Evolutionary conservation across 2,329 filamentous ascomycete species (phyloP).

Genomic region (Ambrosiella beaveri): DNA sequence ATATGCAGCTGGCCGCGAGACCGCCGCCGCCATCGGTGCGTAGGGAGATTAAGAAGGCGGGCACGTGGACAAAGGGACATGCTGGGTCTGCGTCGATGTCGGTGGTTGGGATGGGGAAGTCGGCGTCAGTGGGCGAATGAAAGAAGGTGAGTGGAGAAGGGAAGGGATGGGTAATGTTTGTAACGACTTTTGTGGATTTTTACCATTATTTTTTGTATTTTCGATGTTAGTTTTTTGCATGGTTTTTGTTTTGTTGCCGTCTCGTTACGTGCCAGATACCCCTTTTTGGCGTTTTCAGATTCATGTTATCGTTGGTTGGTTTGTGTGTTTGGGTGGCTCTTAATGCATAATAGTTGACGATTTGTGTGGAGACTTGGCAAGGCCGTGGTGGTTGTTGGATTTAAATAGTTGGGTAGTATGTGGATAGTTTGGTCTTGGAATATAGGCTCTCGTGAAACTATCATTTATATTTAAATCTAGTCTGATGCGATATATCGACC

Average conservation of each 20-base stretch:
- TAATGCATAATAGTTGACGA: too few relatives aligned
- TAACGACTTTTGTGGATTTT: background rate
- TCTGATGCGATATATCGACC: too few relatives aligned
- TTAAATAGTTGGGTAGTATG: too few relatives aligned
- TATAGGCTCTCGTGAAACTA: too few relatives aligned
- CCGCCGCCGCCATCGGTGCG: slow-evolving; percentile 13
- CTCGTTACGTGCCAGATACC: slow-evolving; percentile 4
- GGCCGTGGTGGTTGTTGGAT: too few relatives aligned
- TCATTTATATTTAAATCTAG: too few relatives aligned
- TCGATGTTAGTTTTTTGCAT: background rate
- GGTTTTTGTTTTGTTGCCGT: background rate
- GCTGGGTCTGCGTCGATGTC: slow-evolving; percentile 8
- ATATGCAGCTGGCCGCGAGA: slow-evolving; percentile 43
- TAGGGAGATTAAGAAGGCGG: background rate
- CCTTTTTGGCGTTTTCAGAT: background rate
- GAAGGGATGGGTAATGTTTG: too few relatives aligned
- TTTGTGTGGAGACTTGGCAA: too few relatives aligned
- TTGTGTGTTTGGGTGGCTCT: background rate
- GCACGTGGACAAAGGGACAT: slow-evolving; percentile 7
- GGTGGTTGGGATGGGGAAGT: background rate
- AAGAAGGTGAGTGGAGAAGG: background rate
- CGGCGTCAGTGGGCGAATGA: background rate
- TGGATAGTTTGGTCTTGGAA: too few relatives aligned
- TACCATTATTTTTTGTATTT: background rate
- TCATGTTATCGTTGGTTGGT: background rate